Conservation (phyloP, 768 basidiomycete species). For the Trichaptum fuscoviolaceum region DNA sequence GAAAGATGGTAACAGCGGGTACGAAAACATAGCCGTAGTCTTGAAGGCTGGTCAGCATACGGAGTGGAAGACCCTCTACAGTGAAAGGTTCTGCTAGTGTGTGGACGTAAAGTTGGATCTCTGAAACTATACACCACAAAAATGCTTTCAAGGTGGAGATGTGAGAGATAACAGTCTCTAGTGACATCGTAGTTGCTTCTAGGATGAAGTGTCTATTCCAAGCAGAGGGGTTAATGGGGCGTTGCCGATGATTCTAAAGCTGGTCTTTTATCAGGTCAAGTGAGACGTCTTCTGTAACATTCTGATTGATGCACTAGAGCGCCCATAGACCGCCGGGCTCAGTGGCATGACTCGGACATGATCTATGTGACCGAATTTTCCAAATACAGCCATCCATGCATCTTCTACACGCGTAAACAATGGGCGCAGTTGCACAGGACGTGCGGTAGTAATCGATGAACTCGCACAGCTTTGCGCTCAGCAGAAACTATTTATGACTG, state of each 20-base stretch:
- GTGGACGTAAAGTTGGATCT: not conserved
- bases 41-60: not conserved
- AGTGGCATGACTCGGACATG: too few species aligned
- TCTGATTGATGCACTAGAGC: too few species aligned
- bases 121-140: not conserved
- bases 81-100: not conserved
- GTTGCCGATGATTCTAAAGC: too few species aligned
- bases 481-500: too few species aligned
- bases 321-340: too few species aligned
- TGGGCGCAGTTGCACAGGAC: too few species aligned
- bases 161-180: not conserved
- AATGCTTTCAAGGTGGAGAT: not conserved
- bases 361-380: too few species aligned
- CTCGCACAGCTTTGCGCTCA: not conserved
- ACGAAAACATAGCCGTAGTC: not conserved
- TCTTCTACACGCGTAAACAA: too few species aligned
- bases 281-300: too few species aligned
- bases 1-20: not conserved
- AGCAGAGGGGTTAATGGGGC: not conserved
- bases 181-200: not conserved
- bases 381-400: too few species aligned
- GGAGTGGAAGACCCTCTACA: not conserved
- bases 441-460: not conserved
- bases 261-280: too few species aligned
- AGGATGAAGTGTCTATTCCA: not conserved